phyloP scores from a whole-genome alignment of 2,329 filamentous ascomycete genomes.

The Aurifilum marmelostoma region DNA sequence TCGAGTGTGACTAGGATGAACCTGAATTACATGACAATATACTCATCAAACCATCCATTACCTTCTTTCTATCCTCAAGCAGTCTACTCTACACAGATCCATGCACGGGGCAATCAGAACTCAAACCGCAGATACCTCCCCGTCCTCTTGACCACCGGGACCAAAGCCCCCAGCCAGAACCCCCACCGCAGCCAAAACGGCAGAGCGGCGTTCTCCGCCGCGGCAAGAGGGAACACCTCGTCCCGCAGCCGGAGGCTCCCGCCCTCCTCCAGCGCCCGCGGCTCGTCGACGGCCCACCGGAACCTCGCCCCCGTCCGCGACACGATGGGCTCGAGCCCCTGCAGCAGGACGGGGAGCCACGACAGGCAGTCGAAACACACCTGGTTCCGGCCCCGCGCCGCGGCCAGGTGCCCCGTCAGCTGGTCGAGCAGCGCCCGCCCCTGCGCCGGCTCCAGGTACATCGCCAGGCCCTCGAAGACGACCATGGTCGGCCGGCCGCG shows the following conservation, averaged over 20 bases:
- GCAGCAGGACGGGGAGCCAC: conserved; percentile 6
- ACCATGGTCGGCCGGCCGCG: conserved; percentile 21
- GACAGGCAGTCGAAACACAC: conserved; percentile 27
- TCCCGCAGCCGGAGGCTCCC: conserved; percentile 6
- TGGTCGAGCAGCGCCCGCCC: conserved; percentile 16
- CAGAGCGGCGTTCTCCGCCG: conserved; percentile 14
- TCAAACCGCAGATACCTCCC: conserved; percentile 20
- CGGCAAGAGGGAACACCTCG: conserved; percentile 2
- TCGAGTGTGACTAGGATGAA: no score
- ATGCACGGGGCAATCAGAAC: no score
- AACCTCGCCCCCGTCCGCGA: conserved; percentile 20
- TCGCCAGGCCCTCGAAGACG: conserved; percentile 28
- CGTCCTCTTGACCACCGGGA: conserved; percentile 14
- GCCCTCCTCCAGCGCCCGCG: conserved; percentile 15
- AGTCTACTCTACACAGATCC: no score
- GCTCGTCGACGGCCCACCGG: conserved; percentile 22
- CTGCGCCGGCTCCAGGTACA: conserved; percentile 26
- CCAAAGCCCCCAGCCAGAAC: conserved; percentile 18
- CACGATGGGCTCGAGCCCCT: conserved; percentile 21
- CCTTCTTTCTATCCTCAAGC: no score
- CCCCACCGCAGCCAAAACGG: not conserved
- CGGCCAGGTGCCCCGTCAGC: conserved; percentile 22
- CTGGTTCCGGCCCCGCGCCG: conserved; percentile 12
- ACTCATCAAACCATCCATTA: no score
- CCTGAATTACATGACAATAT: no score